Conservation (phyloP, 352 stramenopile species). For the Pythium biforme region DNA sequence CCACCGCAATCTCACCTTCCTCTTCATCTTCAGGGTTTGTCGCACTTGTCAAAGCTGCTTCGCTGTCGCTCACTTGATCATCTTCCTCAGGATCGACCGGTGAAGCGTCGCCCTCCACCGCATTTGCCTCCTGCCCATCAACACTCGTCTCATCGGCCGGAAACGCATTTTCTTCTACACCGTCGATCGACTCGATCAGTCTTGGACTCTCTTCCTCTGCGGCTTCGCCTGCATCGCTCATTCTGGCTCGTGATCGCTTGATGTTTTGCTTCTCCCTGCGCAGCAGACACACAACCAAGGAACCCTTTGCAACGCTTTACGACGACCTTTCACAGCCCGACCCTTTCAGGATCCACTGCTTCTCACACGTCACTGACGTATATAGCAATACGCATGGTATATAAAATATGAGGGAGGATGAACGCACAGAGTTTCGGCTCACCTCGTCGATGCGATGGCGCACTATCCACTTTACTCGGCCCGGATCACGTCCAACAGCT, state of each 20-base stretch:
- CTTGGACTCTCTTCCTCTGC: not conserved
- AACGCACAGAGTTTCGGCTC: not conserved
- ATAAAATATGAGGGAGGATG: conserved; percentile 1
- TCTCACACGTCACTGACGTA: conserved; percentile 3
- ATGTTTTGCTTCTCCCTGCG: not conserved
- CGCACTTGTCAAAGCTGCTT: no score
- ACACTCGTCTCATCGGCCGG: not conserved
- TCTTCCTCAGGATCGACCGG: not conserved
- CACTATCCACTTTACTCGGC: not conserved
- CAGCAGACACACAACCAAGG: not conserved
- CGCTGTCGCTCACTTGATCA: not conserved
- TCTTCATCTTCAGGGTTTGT: not conserved
- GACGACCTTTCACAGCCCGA: conserved; percentile 6
- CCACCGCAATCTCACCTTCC: no score
- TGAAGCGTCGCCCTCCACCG: not conserved
- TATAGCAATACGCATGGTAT: conserved; percentile 4
- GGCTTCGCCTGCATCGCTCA: not conserved
- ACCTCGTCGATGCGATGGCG: not conserved
- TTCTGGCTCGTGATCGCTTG: not conserved
- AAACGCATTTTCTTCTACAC: not conserved
- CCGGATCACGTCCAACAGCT: conserved; percentile 52
- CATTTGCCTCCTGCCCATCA: not conserved
- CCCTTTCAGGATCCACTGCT: not conserved
- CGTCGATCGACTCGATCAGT: not conserved
- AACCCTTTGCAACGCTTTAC: not conserved